Conservation (phyloP, 768 basidiomycete species). For the Russula virescens region DNA sequence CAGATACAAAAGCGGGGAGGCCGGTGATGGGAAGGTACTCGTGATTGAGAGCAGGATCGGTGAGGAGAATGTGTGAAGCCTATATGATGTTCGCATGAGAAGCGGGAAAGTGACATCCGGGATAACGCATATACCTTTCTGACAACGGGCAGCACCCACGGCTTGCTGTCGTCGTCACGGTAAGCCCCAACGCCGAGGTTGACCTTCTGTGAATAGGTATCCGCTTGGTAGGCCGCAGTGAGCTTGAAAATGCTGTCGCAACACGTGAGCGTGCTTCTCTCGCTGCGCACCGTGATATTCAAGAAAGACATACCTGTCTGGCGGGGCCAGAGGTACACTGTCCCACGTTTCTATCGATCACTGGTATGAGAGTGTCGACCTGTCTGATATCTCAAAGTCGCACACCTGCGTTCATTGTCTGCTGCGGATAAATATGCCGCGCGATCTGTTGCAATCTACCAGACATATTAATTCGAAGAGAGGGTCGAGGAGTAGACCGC, state of each 20-base stretch:
- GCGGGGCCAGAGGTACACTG: conserved; percentile 73
- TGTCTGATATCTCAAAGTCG: conserved; percentile 7
- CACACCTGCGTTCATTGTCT: conserved; percentile 43
- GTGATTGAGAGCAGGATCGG: conserved; percentile 72
- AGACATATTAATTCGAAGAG: conserved; percentile 37
- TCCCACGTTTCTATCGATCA: conserved; percentile 59
- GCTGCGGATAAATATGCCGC: conserved; percentile 41
- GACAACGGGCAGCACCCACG: conserved; percentile 90
- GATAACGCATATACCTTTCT: conserved; percentile 59
- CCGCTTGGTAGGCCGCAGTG: conserved; percentile 83
- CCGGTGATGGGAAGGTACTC: conserved; percentile 93
- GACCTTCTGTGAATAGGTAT: conserved; percentile 69
- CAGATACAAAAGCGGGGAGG: conserved; percentile 71
- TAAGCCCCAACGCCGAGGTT: conserved; percentile 94
- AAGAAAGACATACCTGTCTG: conserved; percentile 58
- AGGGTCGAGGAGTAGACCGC: no score
- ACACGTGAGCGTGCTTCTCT: conserved; percentile 12
- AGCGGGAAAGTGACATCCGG: background rate
- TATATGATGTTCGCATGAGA: conserved; percentile 28
- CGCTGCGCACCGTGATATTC: background rate
- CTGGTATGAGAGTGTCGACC: conserved; percentile 9
- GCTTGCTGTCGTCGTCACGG: conserved; percentile 78
- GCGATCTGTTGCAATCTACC: conserved; percentile 56
- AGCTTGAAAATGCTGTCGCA: conserved; percentile 77
- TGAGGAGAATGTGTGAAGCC: conserved; percentile 69